A percentile compares a stretch with the other conserved stretches of the same genome.
Conservation (phyloP, 2,329 filamentous ascomycete genomes). For the Passalora sequoiae region DNA sequence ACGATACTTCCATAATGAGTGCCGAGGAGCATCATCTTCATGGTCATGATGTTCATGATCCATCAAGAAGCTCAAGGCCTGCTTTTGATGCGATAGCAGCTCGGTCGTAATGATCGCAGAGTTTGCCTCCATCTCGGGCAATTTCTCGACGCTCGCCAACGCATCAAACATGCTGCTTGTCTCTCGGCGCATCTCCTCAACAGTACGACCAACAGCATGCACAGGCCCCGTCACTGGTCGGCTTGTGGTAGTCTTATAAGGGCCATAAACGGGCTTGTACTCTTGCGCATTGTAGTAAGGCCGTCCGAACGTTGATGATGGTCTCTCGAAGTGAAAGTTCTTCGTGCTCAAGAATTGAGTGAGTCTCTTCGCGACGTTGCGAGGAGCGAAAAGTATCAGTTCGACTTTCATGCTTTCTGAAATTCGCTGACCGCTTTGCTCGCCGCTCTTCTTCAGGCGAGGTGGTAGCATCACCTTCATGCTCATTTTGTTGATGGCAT, state of each 20-base stretch:
- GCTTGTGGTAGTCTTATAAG: background rate
- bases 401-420: slow-evolving; percentile 61
- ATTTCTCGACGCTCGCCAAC: slow-evolving; percentile 61
- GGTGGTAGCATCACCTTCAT: slow-evolving; percentile 66
- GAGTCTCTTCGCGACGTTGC: slow-evolving; percentile 59
- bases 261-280: background rate
- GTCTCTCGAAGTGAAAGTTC: slow-evolving; percentile 62
- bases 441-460: slow-evolving; percentile 58
- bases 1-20: slow-evolving; percentile 71
- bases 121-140: slow-evolving; percentile 67
- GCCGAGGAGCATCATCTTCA: slow-evolving; percentile 45
- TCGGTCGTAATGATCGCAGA: slow-evolving; percentile 56
- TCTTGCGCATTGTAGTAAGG: slow-evolving; percentile 73
- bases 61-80: slow-evolving; percentile 82
- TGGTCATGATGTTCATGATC: slow-evolving; percentile 65
- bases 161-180: slow-evolving; percentile 79
- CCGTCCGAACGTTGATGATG: slow-evolving; percentile 61
- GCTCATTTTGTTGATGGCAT: slow-evolving; percentile 57
- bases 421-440: slow-evolving; percentile 58
- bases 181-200: slow-evolving; percentile 80
- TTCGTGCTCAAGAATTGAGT: slow-evolving; percentile 63
- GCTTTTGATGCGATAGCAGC: slow-evolving; percentile 80
- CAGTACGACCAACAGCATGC: slow-evolving; percentile 50
- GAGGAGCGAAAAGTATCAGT: slow-evolving; percentile 73
- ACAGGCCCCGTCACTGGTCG: background rate